Base-by-base conservation (phyloP, 495 filamentous ascomycete species). In the Podospora comata region DNA sequence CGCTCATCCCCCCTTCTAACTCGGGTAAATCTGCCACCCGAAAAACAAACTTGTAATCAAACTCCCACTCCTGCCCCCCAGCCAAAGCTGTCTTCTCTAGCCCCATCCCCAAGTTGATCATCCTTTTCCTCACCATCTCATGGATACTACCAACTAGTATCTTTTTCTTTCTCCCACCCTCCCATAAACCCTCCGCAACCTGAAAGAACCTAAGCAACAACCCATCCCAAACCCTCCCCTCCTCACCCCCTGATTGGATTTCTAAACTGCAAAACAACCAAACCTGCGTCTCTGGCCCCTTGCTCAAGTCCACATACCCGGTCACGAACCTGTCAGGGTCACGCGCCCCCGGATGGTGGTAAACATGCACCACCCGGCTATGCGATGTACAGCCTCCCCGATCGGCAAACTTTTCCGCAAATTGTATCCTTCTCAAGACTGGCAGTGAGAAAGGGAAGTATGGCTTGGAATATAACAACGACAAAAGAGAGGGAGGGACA, bases 201-300 rank as follows among this genome's bases (percentile, higher is more conserved):
- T 32, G 19, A 55, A 27, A 34, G 56, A 27, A 5, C 19, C 62
- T 32, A 15, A 28, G 16, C 32, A 61, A 11, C 39, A 67, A 30
- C 3, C 44, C 60, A 0, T 27, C 23, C 23, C 16, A 9, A 32
- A 32, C 30, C 66, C 1, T 48, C 61, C 30, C 23, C 61, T 3
- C n/a, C n/a, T 23, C 55, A 58, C 18, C n/a, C n/a, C 23, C n/a
- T 13, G 27, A 4, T 20, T 19, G 64, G 66, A 71, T 72, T 69
- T 90, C 88, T 1, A 86, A 70, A 20, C 85, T 87, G 32, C 78
- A 82, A 69, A 86, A 91, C 4, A 90, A 28, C 81, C 85, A 84
- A 16, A 87, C 78, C 70, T 90, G 84, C 20, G 88, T 91, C 69
- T 90, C 85, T 0, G 84, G 84, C 5, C 79, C 11, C 81, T 73